These are phyloP conservation scores for Globisporangium spinosum DNA, from an alignment of 352 stramenopile species.

Conservation along the genomic window DNA sequence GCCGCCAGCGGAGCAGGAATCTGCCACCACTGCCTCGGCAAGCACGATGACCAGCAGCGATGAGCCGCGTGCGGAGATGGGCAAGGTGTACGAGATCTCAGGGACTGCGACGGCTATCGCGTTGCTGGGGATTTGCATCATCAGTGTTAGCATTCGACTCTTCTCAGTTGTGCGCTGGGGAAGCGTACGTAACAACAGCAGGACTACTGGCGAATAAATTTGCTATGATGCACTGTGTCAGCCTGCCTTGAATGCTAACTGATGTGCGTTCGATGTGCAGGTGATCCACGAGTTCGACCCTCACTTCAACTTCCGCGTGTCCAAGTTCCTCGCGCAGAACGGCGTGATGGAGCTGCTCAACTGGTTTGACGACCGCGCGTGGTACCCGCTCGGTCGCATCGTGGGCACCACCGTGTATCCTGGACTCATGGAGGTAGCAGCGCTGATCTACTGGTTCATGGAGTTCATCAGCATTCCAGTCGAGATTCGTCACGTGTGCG, in stretches of 20 bases:
- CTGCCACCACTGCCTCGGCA: background rate
- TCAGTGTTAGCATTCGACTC: constrained; percentile 89
- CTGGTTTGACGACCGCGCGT: constrained; percentile 98
- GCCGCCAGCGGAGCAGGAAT: background rate
- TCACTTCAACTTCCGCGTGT: constrained; percentile 99
- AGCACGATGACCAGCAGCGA: background rate
- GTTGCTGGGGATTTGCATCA: constrained; percentile 79
- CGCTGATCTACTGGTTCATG: constrained; percentile 73
- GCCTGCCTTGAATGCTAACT: background rate
- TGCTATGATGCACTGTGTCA: background rate
- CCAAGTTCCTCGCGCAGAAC: constrained; percentile 91
- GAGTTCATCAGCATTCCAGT: constrained; percentile 55
- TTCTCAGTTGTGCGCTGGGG: constrained; percentile 91
- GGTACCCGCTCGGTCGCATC: constrained; percentile 91
- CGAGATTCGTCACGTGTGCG: constrained; percentile 85
- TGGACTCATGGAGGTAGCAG: constrained; percentile 87
- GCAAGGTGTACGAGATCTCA: constrained; percentile 17
- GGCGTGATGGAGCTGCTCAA: constrained; percentile 92
- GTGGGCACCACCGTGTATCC: constrained; percentile 93
- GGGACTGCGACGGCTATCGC: constrained; percentile 35
- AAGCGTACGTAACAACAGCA: constrained; percentile 39
- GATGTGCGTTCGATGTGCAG: constrained; percentile 19
- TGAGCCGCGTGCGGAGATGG: background rate
- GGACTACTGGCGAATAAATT: background rate
- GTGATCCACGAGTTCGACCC: constrained; percentile 93